Evolutionary conservation across 2,329 filamentous ascomycete species (phyloP), one percentile per base, ranked within the genome.

Genomic region (Pseudogymnoascus sp.): DNA sequence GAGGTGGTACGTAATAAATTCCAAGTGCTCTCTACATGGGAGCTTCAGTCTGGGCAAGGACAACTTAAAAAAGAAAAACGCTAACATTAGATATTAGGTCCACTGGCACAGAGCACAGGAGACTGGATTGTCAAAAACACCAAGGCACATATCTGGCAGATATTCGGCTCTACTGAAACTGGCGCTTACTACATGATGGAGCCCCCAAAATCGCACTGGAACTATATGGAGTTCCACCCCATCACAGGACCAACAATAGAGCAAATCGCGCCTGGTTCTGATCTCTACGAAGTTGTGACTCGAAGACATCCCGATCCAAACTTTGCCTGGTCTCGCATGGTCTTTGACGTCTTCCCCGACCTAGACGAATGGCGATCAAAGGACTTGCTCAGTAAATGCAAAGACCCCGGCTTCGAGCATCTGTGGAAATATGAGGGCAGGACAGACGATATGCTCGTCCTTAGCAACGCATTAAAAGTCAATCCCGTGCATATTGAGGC

Each of bases 261-360:
- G 1, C 64, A 62, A 6, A 60, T 68, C 11, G 11, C 43, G 12
- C 62, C 66, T 53, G 64, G 66, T n/a, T 28, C 37, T 0, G 66
- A 68, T 7, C 58, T 75, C 9, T 73, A 73, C 61, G 71, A 76
- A 59, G 68, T 73, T 15, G 65, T 74, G 18, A 66, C 74, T 8
- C 65, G 71, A 1, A 69, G 70, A 1, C 66, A 71, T 1, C 64
- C 68, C 2, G 50, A 67, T n/a, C 64, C 67, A 0, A 37, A 64
- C 2, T 60, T 30, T 15, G 72, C 76, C 57, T 53, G 43, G 43
- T 33, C 43, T 3, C 43, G 43, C 25, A 70, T 71, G 2, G 64
- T 76, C 14, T 80, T 80, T 61, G 68, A 70, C 36, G 74, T 75
- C 2, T 78, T 76, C 57, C 77, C 76, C 0, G 69, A 75, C 0